A percentile compares a stretch with the other conserved stretches of the same genome.
Conservation (phyloP, 371 early-diverging fungal species). For the Circinella minor region DNA sequence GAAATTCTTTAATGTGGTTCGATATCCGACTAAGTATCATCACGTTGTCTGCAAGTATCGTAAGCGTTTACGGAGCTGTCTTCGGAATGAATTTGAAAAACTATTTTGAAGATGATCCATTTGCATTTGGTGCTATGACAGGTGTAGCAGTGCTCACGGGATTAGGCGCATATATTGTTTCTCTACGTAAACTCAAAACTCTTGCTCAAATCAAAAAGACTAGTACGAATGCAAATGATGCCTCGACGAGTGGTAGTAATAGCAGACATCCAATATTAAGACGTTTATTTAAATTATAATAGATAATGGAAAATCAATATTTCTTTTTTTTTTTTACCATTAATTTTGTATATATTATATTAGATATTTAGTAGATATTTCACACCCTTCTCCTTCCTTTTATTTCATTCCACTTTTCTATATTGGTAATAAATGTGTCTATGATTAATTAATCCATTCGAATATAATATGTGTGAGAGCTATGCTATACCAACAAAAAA, state of each 20-base stretch:
- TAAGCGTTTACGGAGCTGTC: constrained; percentile 67
- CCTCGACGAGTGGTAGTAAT: neutral
- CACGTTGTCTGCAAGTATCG: constrained; percentile 72
- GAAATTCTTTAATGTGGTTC: constrained; percentile 84
- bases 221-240: neutral
- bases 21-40: constrained; percentile 83
- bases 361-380: neutral
- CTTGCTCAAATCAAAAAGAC: constrained; percentile 32
- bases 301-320: no score
- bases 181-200: constrained; percentile 35
- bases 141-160: constrained; percentile 56
- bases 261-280: neutral
- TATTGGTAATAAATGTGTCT: no score
- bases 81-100: constrained; percentile 92
- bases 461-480: no score
- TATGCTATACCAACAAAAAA: no score
- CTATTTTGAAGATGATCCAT: constrained; percentile 70
- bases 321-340: neutral
- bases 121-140: constrained; percentile 69
- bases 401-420: no score
- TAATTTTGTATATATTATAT: neutral
- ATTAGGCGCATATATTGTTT: constrained; percentile 37
- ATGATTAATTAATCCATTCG: no score
- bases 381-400: no score
- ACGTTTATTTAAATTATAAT: constrained; percentile 13